These are phyloP conservation scores for Rhizopogon vesiculosus DNA, from an alignment of 768 basidiomycete species.

Conservation along the genomic window DNA sequence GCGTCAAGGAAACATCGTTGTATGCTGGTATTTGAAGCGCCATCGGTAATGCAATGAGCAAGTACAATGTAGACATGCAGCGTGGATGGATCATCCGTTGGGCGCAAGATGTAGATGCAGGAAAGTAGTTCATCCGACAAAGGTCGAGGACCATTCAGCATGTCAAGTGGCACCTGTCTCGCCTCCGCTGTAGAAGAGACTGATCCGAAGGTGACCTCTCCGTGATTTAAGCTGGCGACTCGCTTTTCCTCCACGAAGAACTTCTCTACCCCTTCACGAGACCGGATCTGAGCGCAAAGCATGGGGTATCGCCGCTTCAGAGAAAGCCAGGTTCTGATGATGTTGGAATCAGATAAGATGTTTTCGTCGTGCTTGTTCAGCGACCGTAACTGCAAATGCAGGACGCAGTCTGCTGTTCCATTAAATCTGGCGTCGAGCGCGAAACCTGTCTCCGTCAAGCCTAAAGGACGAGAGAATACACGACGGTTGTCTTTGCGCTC, in stretches of 20 bases:
- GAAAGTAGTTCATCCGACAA: conserved; percentile 41
- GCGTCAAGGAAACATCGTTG: conserved; percentile 42
- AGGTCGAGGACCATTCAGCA: conserved; percentile 29
- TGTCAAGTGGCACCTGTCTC: conserved; percentile 16
- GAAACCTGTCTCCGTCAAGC: conserved; percentile 34
- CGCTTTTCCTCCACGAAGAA: conserved; percentile 40
- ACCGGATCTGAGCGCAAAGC: conserved; percentile 37
- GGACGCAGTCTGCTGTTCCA: conserved; percentile 40
- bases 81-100: conserved; percentile 27
- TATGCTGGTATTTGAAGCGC: conserved; percentile 36
- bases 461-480: conserved; percentile 34
- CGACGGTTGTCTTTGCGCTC: background rate
- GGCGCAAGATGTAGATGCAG: conserved; percentile 36
- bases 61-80: conserved; percentile 40
- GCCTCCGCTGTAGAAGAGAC: conserved; percentile 33
- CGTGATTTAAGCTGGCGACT: conserved; percentile 25
- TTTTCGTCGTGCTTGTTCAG: conserved; percentile 21
- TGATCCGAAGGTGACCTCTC: conserved; percentile 34
- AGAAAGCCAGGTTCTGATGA: conserved; percentile 39
- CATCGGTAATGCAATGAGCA: conserved; percentile 50
- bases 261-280: conserved; percentile 12
- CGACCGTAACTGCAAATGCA: conserved; percentile 21
- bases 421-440: conserved; percentile 37
- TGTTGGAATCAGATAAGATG: conserved; percentile 28
- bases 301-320: conserved; percentile 49